A percentile compares a stretch with the other conserved stretches of the same genome.
These are phyloP conservation scores for Syzygium syzygioides DNA, from an alignment of 441 rosid genomes.

Conservation along the genomic window DNA sequence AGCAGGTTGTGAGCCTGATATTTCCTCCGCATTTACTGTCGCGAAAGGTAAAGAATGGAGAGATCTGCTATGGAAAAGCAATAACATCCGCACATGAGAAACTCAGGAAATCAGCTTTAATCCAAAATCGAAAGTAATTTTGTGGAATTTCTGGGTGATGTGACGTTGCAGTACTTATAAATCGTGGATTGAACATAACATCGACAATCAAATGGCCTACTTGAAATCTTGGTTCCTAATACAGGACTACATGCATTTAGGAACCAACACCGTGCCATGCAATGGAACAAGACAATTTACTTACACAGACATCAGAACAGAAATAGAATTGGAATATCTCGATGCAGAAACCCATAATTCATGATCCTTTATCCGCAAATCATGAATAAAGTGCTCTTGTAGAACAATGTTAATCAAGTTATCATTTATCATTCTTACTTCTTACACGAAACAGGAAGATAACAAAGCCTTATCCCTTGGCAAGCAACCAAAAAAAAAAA, in stretches of 20 bases:
- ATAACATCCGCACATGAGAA: neutral
- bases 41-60: conserved; percentile 74
- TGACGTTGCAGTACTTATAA: neutral
- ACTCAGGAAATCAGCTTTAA: neutral
- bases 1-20: conserved; percentile 84
- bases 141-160: neutral
- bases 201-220: neutral
- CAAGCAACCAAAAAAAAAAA: neutral
- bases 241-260: neutral
- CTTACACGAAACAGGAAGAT: too few species aligned
- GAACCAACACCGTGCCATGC: neutral
- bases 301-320: neutral
- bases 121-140: neutral
- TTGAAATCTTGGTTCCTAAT: neutral
- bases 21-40: conserved; percentile 69
- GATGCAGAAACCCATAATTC: neutral
- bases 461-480: neutral
- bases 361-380: too few species aligned
- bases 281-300: neutral
- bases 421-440: neutral
- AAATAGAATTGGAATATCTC: neutral
- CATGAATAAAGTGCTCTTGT: neutral
- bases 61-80: conserved; percentile 30
- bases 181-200: neutral
- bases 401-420: neutral